These are phyloP conservation scores for Plasmodium chabaudi DNA, from an alignment of 169 alveolate species.

Conservation along the genomic window DNA sequence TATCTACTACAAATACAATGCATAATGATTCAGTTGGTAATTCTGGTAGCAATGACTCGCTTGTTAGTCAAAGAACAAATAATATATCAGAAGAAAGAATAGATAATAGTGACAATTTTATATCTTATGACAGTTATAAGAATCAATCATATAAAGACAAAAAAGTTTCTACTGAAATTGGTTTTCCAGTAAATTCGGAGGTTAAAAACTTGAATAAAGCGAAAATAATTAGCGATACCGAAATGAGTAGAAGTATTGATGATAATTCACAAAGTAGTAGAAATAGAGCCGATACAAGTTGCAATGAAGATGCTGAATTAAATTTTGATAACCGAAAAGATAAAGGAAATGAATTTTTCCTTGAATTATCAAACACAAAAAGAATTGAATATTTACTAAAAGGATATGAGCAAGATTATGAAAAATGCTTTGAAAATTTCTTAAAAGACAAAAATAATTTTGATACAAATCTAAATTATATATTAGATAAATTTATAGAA, in stretches of 20 bases:
- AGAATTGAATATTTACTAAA: constrained; percentile 57
- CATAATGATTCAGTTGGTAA: constrained; percentile 13
- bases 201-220: constrained; percentile 18
- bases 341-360: not conserved
- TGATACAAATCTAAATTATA: constrained; percentile 1
- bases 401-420: constrained; percentile 65
- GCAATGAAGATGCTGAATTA: not conserved
- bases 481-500: constrained; percentile 58
- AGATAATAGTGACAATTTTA: too few species aligned
- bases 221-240: not conserved
- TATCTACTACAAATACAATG: constrained; percentile 1
- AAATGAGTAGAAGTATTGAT: constrained; percentile 2
- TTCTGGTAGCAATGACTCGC: not conserved
- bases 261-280: not conserved
- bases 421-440: constrained; percentile 53
- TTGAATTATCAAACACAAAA: constrained; percentile 54
- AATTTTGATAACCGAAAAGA: too few species aligned
- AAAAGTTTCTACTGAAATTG: constrained; percentile 17
- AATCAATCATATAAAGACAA: too few species aligned
- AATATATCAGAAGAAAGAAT: too few species aligned
- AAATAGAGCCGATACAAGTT: not conserved
- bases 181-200: constrained; percentile 34
- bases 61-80: not conserved
- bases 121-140: too few species aligned
- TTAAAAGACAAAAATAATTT: not conserved